These are phyloP conservation scores for Corinectria fuckeliana DNA, from an alignment of 2,329 filamentous ascomycete genomes.

Conservation along the genomic window DNA sequence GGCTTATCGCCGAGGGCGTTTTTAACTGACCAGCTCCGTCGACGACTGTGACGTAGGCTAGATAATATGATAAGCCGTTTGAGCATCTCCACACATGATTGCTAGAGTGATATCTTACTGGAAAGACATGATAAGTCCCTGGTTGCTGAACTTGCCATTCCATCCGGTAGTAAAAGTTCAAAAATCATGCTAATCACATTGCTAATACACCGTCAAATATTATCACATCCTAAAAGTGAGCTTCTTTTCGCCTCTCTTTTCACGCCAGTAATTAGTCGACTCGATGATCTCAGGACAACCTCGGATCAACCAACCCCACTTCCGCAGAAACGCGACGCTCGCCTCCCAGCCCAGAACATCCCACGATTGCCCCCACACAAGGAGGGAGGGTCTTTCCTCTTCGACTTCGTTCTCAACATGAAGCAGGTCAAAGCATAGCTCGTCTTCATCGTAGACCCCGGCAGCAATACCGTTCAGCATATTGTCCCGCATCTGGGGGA, in stretches of 20 bases:
- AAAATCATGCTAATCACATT: not conserved
- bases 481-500: conserved; percentile 21
- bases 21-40: not conserved
- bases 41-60: not conserved
- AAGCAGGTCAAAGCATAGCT: conserved; percentile 18
- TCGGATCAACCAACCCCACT: conserved; percentile 48
- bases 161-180: too few species aligned
- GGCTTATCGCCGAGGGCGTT: not conserved
- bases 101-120: not conserved
- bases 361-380: conserved; percentile 57
- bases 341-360: conserved; percentile 54
- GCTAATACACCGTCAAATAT: not conserved
- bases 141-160: not conserved
- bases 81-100: not conserved
- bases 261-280: conserved; percentile 45
- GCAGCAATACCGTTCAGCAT: conserved; percentile 3
- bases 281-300: conserved; percentile 45
- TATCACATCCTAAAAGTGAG: not conserved
- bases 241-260: conserved; percentile 11
- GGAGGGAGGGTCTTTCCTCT: conserved; percentile 31
- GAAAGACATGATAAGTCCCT: not conserved
- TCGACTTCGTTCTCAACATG: not conserved
- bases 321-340: conserved; percentile 50
- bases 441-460: conserved; percentile 16
- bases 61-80: not conserved